Evolutionary conservation across 441 rosid genomes (phyloP).

Genomic region (Flueggea neowawraea): DNA sequence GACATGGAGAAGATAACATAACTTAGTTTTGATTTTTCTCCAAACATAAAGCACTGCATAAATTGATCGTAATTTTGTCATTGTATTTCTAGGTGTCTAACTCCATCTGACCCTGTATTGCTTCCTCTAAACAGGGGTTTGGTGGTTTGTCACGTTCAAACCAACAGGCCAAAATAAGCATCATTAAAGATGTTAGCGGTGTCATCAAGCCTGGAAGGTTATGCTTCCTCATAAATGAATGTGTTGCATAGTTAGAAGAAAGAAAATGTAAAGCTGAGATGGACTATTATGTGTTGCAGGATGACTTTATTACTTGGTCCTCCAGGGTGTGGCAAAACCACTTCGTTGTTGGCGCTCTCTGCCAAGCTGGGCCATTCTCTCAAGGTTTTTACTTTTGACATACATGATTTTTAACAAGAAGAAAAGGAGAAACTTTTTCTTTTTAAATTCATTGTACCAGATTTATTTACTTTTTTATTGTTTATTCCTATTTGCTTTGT

Average conservation of each 20-base stretch:
- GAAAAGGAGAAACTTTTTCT: too few species aligned
- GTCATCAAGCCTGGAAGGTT: conserved; percentile 41
- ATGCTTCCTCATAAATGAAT: neutral
- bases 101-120: too few species aligned
- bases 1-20: too few species aligned
- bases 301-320: conserved; percentile 68
- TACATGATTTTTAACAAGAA: too few species aligned
- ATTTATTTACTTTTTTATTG: too few species aligned
- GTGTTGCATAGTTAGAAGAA: too few species aligned
- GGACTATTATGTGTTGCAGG: conserved; percentile 23
- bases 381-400: conserved; percentile 27
- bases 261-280: too few species aligned
- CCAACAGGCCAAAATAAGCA: conserved; percentile 25
- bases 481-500: neutral
- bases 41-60: too few species aligned
- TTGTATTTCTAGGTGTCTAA: too few species aligned
- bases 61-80: too few species aligned
- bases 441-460: too few species aligned
- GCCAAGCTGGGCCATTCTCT: conserved; percentile 47
- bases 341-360: conserved; percentile 46
- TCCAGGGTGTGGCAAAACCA: conserved; percentile 79
- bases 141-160: conserved; percentile 17
- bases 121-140: conserved; percentile 20
- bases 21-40: too few species aligned
- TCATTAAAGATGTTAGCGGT: conserved; percentile 38